Conservation (phyloP, 306 rosid species). For the Inga laurina region DNA sequence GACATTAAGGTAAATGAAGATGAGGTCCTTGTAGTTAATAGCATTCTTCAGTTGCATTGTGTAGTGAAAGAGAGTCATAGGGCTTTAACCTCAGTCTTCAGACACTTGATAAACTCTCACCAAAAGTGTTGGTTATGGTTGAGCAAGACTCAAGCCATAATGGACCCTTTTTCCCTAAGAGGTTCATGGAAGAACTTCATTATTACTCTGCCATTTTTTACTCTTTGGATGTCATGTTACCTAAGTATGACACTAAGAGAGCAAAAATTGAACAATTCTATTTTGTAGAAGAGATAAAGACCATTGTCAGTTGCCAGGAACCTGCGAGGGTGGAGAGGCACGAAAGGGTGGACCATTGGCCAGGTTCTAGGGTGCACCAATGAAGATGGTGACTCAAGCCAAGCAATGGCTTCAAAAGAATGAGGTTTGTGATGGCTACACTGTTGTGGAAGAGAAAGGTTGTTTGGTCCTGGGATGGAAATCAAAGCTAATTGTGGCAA, state of each 20-base stretch:
- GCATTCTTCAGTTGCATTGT: conserved; percentile 87
- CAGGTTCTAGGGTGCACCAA: conserved; percentile 71
- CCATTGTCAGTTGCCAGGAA: conserved; percentile 90
- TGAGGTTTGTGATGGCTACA: conserved; percentile 66
- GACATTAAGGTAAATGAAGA: conserved; percentile 56
- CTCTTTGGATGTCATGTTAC: conserved; percentile 81
- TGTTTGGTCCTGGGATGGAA: conserved; percentile 89
- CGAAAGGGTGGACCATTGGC: conserved; percentile 92
- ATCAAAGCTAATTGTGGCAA: conserved; percentile 82
- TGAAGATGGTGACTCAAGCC: conserved; percentile 66
- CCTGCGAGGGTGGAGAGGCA: conserved; percentile 76
- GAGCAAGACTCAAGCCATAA: conserved; percentile 92
- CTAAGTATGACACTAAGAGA: conserved; percentile 76
- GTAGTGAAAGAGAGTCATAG: conserved; percentile 92
- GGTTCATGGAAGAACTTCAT: conserved; percentile 86
- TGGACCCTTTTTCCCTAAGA: conserved; percentile 89
- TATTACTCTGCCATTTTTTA: conserved; percentile 93
- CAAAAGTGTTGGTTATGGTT: conserved; percentile 64
- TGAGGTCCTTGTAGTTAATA: conserved; percentile 72
- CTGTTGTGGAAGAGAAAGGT: conserved; percentile 84
- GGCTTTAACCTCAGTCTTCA: conserved; percentile 76
- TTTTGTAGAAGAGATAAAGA: conserved; percentile 89
- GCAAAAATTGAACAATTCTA: conserved; percentile 88
- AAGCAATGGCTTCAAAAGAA: conserved; percentile 72
- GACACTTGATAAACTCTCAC: conserved; percentile 67